Percentiles rank a stretch among this genome's conserved stretches.
Evolutionary conservation across 2,329 filamentous ascomycete species (phyloP).

Genomic region (Phyllosticta citriasiana): DNA sequence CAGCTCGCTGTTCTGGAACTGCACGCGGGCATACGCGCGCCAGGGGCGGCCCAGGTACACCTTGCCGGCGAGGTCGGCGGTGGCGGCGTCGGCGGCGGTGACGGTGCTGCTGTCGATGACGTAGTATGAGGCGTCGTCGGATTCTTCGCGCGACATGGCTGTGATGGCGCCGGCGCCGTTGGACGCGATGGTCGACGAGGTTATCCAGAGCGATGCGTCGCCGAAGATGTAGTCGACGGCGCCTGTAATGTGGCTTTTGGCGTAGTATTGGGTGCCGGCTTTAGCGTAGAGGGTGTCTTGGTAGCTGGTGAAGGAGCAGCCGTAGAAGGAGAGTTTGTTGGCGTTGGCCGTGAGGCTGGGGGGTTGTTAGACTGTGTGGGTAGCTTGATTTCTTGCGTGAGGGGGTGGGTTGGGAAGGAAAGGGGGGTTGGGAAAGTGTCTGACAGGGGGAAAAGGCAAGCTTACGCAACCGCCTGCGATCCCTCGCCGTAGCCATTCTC

Average conservation of each 20-base stretch:
- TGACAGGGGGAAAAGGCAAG: slow-evolving; percentile 1
- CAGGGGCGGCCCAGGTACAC: slow-evolving; percentile 45
- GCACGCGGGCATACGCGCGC: slow-evolving; percentile 41
- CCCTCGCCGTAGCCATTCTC: slow-evolving; percentile 29
- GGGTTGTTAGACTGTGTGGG: too few relatives aligned
- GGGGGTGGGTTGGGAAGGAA: slow-evolving; percentile 15
- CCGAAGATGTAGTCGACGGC: slow-evolving; percentile 54
- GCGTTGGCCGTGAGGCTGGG: slow-evolving; percentile 41
- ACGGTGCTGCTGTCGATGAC: slow-evolving; percentile 47
- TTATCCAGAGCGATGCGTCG: slow-evolving; percentile 42
- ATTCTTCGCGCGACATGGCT: slow-evolving; percentile 26
- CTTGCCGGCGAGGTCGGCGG: slow-evolving; percentile 20
- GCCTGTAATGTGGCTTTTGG: slow-evolving; percentile 45
- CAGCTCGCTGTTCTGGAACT: slow-evolving; percentile 43
- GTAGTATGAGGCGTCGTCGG: slow-evolving; percentile 35
- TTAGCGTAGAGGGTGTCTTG: slow-evolving; percentile 43
- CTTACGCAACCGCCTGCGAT: slow-evolving; percentile 7
- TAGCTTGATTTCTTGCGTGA: too few relatives aligned
- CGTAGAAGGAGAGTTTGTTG: slow-evolving; percentile 48
- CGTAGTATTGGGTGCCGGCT: slow-evolving; percentile 46
- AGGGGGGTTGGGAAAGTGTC: slow-evolving; percentile 31
- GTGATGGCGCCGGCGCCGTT: slow-evolving; percentile 21
- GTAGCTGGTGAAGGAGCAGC: slow-evolving; percentile 43
- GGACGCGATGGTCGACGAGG: slow-evolving; percentile 26
- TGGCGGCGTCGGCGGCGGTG: slow-evolving; percentile 29